A percentile compares a stretch with the other conserved stretches of the same genome.
These are phyloP conservation scores for Kernera saxatilis DNA, from an alignment of 345 rosid species.

Conservation along the genomic window DNA sequence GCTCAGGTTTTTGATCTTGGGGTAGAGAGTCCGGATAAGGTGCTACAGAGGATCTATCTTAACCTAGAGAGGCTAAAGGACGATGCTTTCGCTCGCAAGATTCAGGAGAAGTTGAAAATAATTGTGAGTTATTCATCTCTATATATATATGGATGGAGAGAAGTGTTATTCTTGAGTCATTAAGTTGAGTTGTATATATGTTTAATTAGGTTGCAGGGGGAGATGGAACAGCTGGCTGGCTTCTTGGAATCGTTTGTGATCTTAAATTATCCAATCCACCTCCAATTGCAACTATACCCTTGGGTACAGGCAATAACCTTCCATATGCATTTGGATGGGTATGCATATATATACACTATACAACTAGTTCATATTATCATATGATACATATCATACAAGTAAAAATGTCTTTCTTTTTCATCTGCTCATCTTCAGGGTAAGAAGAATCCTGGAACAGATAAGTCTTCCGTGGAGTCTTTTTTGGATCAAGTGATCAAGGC, in stretches of 20 bases:
- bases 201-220: slow-evolving; percentile 50
- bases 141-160: no score
- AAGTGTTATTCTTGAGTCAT: background rate
- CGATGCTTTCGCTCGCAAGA: slow-evolving; percentile 38
- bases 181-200: background rate
- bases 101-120: slow-evolving; percentile 53
- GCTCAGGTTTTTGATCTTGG: slow-evolving; percentile 73
- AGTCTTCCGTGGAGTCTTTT: slow-evolving; percentile 48
- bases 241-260: slow-evolving; percentile 83
- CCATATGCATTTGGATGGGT: slow-evolving; percentile 96
- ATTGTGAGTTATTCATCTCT: slow-evolving; percentile 46
- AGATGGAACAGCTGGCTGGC: slow-evolving; percentile 98
- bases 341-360: slow-evolving; percentile 11
- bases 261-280: slow-evolving; percentile 78
- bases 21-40: slow-evolving; percentile 60
- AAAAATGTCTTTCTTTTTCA: background rate
- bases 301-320: slow-evolving; percentile 93
- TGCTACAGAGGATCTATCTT: slow-evolving; percentile 48
- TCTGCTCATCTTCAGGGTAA: slow-evolving; percentile 54
- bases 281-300: slow-evolving; percentile 77
- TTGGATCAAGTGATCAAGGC: slow-evolving; percentile 57
- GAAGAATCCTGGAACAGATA: slow-evolving; percentile 80
- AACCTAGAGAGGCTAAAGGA: slow-evolving; percentile 58
- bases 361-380: background rate
- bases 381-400: background rate